Base-by-base conservation (phyloP, 2,329 filamentous ascomycete genomes). In the Penicillium paneum region DNA sequence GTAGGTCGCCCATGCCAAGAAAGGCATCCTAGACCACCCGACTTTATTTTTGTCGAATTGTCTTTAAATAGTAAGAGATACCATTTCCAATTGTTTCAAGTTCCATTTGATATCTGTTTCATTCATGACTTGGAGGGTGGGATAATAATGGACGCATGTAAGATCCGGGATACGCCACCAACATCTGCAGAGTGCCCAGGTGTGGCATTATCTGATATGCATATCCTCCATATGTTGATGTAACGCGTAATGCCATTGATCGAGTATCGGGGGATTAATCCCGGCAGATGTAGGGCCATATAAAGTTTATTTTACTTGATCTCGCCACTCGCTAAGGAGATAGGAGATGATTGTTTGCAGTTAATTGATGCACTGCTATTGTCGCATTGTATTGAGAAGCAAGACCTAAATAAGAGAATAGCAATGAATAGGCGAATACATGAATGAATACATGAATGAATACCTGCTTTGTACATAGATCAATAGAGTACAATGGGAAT, bases 401-500 rank as follows among this genome's bases (percentile, higher is more conserved):
- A 36, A 36, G 10, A n/a, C 1, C 17, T 0, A 26, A 34, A 0
- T 17, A 26, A 44, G n/a, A 28, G n/a, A 28, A 43, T 15, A 3
- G n/a, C 17, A 42, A 49, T 42, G 11, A 24, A 40, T 21, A n/a
- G 21, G n/a, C n/a, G n/a, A n/a, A n/a, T n/a, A 19, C 26, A 28
- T 26, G 24, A 49, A n/a, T n/a, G n/a, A 24, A 24, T 24, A 24
- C 21, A 29, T 29, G 8, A 2, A 12, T 32, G 8, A 41, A 49
- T 40, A 3, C 13, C 24, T n/a, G 12, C 8, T 12, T 10, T n/a
- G 10, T 41, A 29, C 21, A 50, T 43, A 8, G 26, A n/a, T 32
- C n/a, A 48, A 34, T 28, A 42, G 32, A 42, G 19, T 43, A 52
- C 8, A 49, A 32, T 50, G 44, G 49, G 54, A 54, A 24, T 47